These are phyloP conservation scores for Paramecium pentaurelia DNA, from an alignment of 73 alveolate species.

Conservation along the genomic window DNA sequence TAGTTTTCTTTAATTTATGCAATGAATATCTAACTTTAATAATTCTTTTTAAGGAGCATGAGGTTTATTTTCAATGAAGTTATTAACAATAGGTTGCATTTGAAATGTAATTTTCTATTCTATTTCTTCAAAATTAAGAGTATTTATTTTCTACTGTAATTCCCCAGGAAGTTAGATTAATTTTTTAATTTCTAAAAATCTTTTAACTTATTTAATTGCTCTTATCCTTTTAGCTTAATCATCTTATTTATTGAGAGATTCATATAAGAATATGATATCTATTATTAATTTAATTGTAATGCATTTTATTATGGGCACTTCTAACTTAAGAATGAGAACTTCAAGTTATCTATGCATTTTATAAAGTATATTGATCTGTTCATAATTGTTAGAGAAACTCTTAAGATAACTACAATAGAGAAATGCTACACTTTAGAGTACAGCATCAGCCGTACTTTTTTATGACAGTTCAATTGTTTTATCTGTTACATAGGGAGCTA, in stretches of 20 bases:
- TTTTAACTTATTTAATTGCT: neutral
- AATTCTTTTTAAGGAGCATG: neutral
- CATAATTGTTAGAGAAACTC: neutral
- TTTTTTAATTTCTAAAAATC: neutral
- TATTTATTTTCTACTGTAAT: neutral
- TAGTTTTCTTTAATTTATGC: neutral
- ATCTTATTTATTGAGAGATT: neutral
- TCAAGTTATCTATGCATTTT: neutral
- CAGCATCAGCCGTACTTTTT: neutral
- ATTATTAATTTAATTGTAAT: neutral
- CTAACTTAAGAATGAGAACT: constrained; percentile 14
- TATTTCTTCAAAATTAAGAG: neutral
- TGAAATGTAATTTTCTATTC: neutral
- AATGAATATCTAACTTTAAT: neutral
- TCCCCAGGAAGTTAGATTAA: neutral
- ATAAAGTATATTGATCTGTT: neutral
- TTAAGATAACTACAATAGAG: neutral
- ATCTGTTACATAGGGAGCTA: neutral
- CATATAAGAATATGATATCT: neutral
- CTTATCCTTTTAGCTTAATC: neutral
- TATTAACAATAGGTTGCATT: neutral
- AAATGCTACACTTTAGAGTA: neutral
- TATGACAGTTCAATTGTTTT: neutral
- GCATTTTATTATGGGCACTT: neutral
- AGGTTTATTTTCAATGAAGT: neutral